Conservation (phyloP, 78 protist species). For the Dictyostelium brefeldianum region DNA sequence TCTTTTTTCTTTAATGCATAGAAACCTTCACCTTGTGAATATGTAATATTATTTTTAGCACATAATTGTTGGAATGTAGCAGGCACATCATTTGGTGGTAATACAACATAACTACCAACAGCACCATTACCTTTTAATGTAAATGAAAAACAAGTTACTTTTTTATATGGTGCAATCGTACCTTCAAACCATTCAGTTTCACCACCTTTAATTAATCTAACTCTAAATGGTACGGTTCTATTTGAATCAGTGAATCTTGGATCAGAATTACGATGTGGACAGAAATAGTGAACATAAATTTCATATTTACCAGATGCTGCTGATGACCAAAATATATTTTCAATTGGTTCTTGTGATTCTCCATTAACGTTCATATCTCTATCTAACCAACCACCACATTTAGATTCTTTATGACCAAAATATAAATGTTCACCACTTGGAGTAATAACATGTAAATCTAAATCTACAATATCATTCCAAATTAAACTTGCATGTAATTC, state of each 20-base stretch:
- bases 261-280: background rate
- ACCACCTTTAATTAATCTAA: constrained; percentile 12
- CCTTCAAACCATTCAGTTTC: constrained; percentile 8
- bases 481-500: constrained; percentile 43
- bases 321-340: constrained; percentile 36
- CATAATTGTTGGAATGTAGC: constrained; percentile 15
- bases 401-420: constrained; percentile 19
- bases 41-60: background rate
- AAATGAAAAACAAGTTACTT: background rate
- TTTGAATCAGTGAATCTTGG: background rate
- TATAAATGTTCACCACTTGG: constrained; percentile 33
- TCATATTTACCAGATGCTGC: constrained; percentile 13
- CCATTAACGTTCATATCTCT: background rate
- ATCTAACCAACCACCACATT: constrained; percentile 40
- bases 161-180: background rate
- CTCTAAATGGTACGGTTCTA: constrained; percentile 27
- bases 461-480: constrained; percentile 44
- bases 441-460: background rate
- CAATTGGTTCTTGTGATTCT: constrained; percentile 12
- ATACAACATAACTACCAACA: constrained; percentile 13
- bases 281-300: constrained; percentile 12
- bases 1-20: constrained; percentile 44
- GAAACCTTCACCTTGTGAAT: constrained; percentile 27
- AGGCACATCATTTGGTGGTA: background rate
- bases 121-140: constrained; percentile 20